phyloP scores from a whole-genome alignment of 2,329 filamentous ascomycete species.

The Trichoderma atroviride region DNA sequence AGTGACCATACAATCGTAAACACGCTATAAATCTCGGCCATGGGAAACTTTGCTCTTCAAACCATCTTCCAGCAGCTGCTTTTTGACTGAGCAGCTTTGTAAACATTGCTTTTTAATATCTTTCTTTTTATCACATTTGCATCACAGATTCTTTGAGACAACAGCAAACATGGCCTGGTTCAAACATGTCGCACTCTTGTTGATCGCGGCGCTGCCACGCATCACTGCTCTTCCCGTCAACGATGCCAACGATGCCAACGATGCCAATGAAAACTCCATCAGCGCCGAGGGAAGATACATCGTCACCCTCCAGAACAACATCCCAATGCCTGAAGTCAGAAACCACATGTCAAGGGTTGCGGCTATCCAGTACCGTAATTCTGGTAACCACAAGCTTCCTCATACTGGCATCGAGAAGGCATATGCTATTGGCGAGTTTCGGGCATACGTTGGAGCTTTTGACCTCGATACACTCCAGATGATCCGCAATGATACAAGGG shows the following conservation, averaged over 20 bases:
- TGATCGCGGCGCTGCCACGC: constrained; percentile 25
- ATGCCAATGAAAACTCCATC: neutral
- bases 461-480: constrained; percentile 45
- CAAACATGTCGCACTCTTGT: constrained; percentile 30
- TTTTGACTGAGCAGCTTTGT: neutral
- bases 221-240: constrained; percentile 23
- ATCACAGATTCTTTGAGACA: neutral
- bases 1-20: neutral
- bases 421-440: constrained; percentile 39
- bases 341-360: constrained; percentile 41
- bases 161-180: constrained; percentile 12
- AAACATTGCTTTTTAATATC: neutral
- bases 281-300: constrained; percentile 48
- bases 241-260: constrained; percentile 9
- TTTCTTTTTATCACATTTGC: neutral
- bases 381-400: constrained; percentile 33
- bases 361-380: constrained; percentile 38
- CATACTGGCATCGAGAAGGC: constrained; percentile 38
- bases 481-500: constrained; percentile 41
- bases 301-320: constrained; percentile 47
- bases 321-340: constrained; percentile 38
- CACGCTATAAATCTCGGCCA: neutral
- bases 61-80: neutral
- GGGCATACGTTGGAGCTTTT: constrained; percentile 49
- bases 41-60: neutral